These are phyloP conservation scores for Pichia inconspicua DNA, from an alignment of 1,139 yeast genomes.

Conservation along the genomic window DNA sequence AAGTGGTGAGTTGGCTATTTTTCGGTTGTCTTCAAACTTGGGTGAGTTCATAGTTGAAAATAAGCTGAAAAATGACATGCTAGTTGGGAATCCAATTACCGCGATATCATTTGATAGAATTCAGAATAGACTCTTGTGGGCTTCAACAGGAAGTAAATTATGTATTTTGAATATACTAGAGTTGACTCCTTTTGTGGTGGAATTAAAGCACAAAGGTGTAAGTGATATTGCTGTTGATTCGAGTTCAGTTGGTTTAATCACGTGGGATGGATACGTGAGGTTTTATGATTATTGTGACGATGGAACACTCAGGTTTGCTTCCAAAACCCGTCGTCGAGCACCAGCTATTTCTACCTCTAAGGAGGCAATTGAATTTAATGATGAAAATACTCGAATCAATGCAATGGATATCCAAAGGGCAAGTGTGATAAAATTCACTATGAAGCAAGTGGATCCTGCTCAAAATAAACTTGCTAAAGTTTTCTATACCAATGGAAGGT, in stretches of 20 bases:
- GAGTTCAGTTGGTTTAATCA: constrained; percentile 20
- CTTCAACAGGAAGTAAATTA: constrained; percentile 31
- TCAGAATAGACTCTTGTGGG: constrained; percentile 28
- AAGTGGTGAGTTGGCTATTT: constrained; percentile 44
- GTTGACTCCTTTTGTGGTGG: constrained; percentile 3
- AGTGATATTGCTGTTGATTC: constrained; percentile 14
- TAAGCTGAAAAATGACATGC: constrained; percentile 25
- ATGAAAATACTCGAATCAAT: constrained; percentile 12
- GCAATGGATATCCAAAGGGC: constrained; percentile 17
- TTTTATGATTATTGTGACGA: constrained; percentile 20
- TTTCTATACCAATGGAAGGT: constrained; percentile 22
- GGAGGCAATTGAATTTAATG: constrained; percentile 6
- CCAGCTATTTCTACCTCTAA: constrained; percentile 22
- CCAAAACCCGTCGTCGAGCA: constrained; percentile 21
- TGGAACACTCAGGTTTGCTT: constrained; percentile 12
- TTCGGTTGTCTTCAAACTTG: constrained; percentile 22
- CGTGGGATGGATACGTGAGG: constrained; percentile 30
- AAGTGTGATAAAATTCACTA: constrained; percentile 15
- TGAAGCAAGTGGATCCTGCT: constrained; percentile 16
- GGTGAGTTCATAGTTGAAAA: constrained; percentile 17
- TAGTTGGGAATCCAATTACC: constrained; percentile 45
- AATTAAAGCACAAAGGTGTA: constrained; percentile 26
- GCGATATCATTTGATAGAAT: constrained; percentile 16
- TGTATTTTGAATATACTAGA: constrained; percentile 8
- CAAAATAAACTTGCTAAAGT: constrained; percentile 11